Evolutionary conservation across 352 stramenopile species (phyloP).

Genomic region (Globisporangium solare): DNA sequence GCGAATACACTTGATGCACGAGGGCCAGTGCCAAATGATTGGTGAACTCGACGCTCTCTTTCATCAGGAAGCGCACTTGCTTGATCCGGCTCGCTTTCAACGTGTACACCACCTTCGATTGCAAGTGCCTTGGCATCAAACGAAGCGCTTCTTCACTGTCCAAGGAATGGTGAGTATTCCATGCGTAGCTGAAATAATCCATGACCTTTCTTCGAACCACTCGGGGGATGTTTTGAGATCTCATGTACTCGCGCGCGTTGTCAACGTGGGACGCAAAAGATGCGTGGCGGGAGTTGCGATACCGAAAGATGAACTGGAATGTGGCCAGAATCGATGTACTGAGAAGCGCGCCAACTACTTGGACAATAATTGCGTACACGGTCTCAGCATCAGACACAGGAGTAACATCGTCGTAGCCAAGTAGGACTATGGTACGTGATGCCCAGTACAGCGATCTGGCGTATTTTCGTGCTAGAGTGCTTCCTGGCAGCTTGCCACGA

Average conservation of each 20-base stretch:
- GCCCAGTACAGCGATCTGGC: constrained; percentile 56
- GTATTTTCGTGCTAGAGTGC: constrained; percentile 43
- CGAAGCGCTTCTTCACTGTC: constrained; percentile 57
- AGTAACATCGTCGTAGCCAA: constrained; percentile 63
- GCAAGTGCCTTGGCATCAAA: constrained; percentile 59
- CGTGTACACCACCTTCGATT: constrained; percentile 54
- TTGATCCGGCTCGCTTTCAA: constrained; percentile 59
- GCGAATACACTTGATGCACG: constrained; percentile 48
- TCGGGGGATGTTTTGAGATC: constrained; percentile 53
- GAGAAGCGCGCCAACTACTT: constrained; percentile 46
- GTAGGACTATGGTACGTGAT: constrained; percentile 46
- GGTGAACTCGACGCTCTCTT: constrained; percentile 69
- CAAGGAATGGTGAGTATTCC: constrained; percentile 54
- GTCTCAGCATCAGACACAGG: constrained; percentile 54
- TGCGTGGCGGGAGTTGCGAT: constrained; percentile 45
- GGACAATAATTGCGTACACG: constrained; percentile 39
- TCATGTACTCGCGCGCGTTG: constrained; percentile 70
- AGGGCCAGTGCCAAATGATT: constrained; percentile 51
- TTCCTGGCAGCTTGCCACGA: constrained; percentile 41
- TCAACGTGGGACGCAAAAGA: constrained; percentile 56
- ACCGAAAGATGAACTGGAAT: constrained; percentile 72
- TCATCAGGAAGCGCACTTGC: constrained; percentile 65
- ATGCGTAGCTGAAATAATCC: constrained; percentile 62
- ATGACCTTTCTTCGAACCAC: constrained; percentile 45
- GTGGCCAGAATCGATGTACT: constrained; percentile 57